These are phyloP conservation scores for Mycena vulgaris DNA, from an alignment of 768 basidiomycete genomes.

Conservation along the genomic window DNA sequence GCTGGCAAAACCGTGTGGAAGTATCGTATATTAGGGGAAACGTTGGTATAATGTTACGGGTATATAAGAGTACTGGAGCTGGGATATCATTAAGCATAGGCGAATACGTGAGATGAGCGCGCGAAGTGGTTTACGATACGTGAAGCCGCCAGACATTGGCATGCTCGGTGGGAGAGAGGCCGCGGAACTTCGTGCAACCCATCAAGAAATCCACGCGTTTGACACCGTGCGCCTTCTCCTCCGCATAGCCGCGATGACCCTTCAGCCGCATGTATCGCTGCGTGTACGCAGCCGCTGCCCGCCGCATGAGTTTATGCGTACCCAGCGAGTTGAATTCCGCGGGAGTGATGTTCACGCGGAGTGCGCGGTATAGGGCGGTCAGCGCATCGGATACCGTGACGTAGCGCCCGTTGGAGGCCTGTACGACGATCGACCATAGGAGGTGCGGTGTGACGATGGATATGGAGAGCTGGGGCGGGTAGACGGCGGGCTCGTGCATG, in stretches of 20 bases:
- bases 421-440: constrained; percentile 39
- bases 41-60: too few relatives aligned
- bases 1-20: too few relatives aligned
- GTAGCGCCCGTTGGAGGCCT: constrained; percentile 36
- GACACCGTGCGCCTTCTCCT: constrained; percentile 52
- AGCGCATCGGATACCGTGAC: constrained; percentile 58
- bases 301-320: constrained; percentile 41
- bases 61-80: too few relatives aligned
- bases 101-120: not conserved
- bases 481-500: constrained; percentile 32
- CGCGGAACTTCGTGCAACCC: constrained; percentile 30
- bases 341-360: constrained; percentile 50
- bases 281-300: constrained; percentile 51
- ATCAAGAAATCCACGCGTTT: constrained; percentile 59
- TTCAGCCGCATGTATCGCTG: constrained; percentile 44
- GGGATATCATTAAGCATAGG: not conserved
- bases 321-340: constrained; percentile 50
- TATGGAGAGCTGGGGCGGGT: constrained; percentile 25
- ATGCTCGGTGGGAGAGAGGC: constrained; percentile 1
- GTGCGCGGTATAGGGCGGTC: constrained; percentile 50
- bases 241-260: constrained; percentile 41
- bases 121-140: not conserved
- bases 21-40: too few relatives aligned
- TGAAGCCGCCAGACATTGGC: constrained; percentile 19
- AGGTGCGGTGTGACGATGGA: constrained; percentile 32